Evolutionary conservation across 129 eudicot species (phyloP).

Genomic region (Centrapalus pauciflorus): DNA sequence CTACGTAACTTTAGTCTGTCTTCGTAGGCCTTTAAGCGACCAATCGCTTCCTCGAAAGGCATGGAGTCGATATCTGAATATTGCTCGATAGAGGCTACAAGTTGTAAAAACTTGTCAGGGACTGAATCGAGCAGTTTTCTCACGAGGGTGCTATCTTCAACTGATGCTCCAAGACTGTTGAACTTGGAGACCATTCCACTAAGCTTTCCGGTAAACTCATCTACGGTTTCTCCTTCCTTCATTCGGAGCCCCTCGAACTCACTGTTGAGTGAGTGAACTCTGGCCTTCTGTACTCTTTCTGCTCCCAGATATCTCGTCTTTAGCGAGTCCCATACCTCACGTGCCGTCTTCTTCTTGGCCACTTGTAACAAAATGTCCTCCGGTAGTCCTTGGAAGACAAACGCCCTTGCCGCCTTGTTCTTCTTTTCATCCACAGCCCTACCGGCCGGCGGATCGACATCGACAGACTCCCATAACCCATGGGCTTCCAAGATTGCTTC

Average conservation of each 20-base stretch:
- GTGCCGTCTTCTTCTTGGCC: neutral
- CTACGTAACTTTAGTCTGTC: neutral
- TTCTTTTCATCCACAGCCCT: constrained; percentile 3
- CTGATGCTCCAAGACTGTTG: neutral
- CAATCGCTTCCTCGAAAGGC: neutral
- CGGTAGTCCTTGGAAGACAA: neutral
- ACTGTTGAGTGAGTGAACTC: neutral
- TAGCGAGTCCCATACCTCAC: no score
- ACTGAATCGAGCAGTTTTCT: neutral
- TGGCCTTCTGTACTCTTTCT: neutral
- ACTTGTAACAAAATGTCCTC: neutral
- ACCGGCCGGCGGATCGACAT: neutral
- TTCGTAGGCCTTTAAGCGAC: neutral
- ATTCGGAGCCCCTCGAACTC: neutral
- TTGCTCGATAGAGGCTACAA: neutral
- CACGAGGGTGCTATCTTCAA: no score
- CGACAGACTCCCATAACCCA: no score
- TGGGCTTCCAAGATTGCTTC: constrained; percentile 1
- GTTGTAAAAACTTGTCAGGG: neutral
- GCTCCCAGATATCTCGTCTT: neutral
- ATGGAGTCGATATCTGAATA: neutral
- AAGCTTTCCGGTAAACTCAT: neutral
- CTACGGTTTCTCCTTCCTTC: neutral
- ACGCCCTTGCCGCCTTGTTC: neutral
- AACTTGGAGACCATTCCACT: neutral